Conservation (phyloP, 306 rosid species). For the Cucurbita pepo region DNA sequence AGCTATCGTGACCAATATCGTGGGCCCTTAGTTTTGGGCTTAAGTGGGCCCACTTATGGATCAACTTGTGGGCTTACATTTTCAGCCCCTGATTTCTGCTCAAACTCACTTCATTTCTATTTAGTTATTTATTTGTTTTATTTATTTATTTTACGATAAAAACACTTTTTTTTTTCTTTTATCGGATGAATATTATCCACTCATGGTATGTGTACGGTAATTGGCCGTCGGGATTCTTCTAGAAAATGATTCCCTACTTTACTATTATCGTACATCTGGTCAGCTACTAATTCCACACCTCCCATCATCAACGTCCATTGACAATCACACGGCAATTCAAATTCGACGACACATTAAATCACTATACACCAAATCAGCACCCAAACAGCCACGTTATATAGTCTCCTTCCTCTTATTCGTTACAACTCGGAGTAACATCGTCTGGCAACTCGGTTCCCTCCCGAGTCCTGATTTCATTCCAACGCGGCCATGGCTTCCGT, state of each 20-base stretch:
- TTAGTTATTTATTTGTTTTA: too few species aligned
- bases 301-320: neutral
- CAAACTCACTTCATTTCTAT: neutral
- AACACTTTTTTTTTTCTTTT: neutral
- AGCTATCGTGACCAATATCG: neutral
- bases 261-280: neutral
- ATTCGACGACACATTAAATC: neutral
- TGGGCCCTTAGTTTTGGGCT: neutral
- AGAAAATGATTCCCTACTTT: neutral
- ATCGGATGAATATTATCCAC: neutral
- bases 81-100: neutral
- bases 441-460: neutral
- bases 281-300: neutral
- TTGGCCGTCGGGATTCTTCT: neutral
- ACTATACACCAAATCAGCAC: neutral
- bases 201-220: neutral
- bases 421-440: slow-evolving; percentile 11
- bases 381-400: neutral
- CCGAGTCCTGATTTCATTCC: neutral
- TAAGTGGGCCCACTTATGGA: neutral
- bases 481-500: slow-evolving; percentile 44
- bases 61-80: neutral
- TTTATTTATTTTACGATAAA: too few species aligned
- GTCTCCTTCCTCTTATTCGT: neutral
- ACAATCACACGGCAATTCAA: neutral